phyloP scores from a whole-genome alignment of 2,329 filamentous ascomycete genomes.

The Zymoseptoria brevis region DNA sequence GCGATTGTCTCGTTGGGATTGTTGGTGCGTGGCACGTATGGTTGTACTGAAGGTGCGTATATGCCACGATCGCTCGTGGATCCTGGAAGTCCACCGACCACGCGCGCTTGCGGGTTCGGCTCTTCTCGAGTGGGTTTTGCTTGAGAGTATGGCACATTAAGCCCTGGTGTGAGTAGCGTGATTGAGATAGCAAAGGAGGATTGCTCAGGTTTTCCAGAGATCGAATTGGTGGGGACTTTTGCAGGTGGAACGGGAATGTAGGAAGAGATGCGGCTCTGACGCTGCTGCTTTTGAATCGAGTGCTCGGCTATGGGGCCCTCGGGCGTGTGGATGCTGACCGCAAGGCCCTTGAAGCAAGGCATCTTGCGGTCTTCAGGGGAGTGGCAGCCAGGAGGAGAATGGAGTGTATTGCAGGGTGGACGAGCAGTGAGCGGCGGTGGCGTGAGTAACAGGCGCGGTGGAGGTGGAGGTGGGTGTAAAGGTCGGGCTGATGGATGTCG shows the following conservation, averaged over 20 bases:
- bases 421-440: neutral
- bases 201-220: conserved; percentile 73
- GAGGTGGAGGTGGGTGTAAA: neutral
- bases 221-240: conserved; percentile 57
- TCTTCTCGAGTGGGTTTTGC: conserved; percentile 70
- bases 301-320: conserved; percentile 78
- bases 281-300: conserved; percentile 88
- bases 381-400: neutral
- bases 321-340: conserved; percentile 87
- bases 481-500: neutral
- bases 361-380: conserved; percentile 37
- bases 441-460: neutral
- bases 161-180: conserved; percentile 79
- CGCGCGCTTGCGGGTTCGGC: conserved; percentile 72
- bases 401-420: neutral
- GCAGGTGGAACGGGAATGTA: conserved; percentile 94
- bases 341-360: conserved; percentile 99
- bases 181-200: conserved; percentile 98
- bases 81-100: conserved; percentile 64
- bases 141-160: conserved; percentile 86
- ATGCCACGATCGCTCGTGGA: conserved; percentile 45
- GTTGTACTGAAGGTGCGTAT: conserved; percentile 55
- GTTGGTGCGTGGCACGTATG: conserved; percentile 86
- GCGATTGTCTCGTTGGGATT: conserved; percentile 96
- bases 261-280: conserved; percentile 84